Conservation (phyloP, 2,329 filamentous ascomycete species). For the Colletotrichum higginsianum region DNA sequence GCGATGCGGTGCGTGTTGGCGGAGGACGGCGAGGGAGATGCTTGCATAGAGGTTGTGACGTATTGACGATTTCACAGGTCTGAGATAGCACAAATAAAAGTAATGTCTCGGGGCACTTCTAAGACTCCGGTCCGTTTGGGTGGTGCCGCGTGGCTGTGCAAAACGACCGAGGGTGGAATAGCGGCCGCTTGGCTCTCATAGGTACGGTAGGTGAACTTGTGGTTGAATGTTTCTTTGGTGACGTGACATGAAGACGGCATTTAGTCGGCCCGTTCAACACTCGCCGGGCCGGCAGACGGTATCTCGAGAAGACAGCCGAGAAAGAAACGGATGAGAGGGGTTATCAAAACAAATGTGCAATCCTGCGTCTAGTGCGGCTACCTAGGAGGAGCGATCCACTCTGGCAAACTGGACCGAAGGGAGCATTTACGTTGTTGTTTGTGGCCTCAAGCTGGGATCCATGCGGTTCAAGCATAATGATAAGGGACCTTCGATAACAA, state of each 20-base stretch:
- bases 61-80: slow-evolving; percentile 33
- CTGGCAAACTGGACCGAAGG: too few relatives aligned
- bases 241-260: slow-evolving; percentile 26
- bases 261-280: slow-evolving; percentile 36
- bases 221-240: slow-evolving; percentile 10
- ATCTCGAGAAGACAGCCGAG: neutral
- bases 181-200: slow-evolving; percentile 20
- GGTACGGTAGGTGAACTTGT: neutral
- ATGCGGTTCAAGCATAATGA: slow-evolving; percentile 10
- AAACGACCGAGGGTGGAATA: slow-evolving; percentile 26
- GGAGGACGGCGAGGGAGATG: slow-evolving; percentile 6
- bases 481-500: neutral
- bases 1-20: slow-evolving; percentile 3
- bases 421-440: slow-evolving; percentile 3
- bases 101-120: slow-evolving; percentile 34
- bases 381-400: neutral
- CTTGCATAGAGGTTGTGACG: slow-evolving; percentile 28
- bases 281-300: neutral
- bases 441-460: slow-evolving; percentile 7
- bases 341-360: neutral
- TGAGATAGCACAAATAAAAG: slow-evolving; percentile 4
- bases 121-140: slow-evolving; percentile 25
- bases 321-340: neutral
- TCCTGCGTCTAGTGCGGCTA: too few relatives aligned
- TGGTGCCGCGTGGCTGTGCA: slow-evolving; percentile 39